These are phyloP conservation scores for Paraglomus occultum DNA, from an alignment of 192 early-diverging fungal species.

Conservation along the genomic window DNA sequence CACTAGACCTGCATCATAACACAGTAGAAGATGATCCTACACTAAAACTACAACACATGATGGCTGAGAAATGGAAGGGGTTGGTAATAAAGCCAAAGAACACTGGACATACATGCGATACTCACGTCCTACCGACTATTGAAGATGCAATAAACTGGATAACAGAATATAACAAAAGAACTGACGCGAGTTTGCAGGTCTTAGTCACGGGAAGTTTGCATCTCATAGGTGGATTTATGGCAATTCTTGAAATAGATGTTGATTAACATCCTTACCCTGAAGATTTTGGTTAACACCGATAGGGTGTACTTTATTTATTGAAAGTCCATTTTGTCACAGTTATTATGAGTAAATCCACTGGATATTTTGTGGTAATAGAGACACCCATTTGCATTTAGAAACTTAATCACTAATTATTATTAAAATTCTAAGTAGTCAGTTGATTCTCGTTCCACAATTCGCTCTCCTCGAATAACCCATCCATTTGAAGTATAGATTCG, in stretches of 20 bases:
- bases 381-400: too few relatives aligned
- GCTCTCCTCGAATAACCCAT: too few relatives aligned
- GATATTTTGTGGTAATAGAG: too few relatives aligned
- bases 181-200: constrained; percentile 49
- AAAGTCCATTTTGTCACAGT: too few relatives aligned
- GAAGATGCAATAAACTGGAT: constrained; percentile 66
- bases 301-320: too few relatives aligned
- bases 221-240: constrained; percentile 83
- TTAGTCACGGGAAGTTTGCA: constrained; percentile 93
- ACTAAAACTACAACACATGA: constrained; percentile 59
- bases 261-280: constrained; percentile 13
- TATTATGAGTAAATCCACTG: too few relatives aligned
- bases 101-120: background rate
- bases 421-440: too few relatives aligned
- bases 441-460: too few relatives aligned
- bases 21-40: constrained; percentile 59
- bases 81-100: constrained; percentile 29
- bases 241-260: constrained; percentile 61
- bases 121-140: constrained; percentile 53
- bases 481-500: background rate
- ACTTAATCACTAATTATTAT: too few relatives aligned
- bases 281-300: too few relatives aligned
- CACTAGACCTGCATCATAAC: constrained; percentile 68
- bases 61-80: constrained; percentile 56
- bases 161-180: constrained; percentile 31